Evolutionary conservation across 1,139 yeast genomes (phyloP).

Genomic region (Taiozyma sp.): DNA sequence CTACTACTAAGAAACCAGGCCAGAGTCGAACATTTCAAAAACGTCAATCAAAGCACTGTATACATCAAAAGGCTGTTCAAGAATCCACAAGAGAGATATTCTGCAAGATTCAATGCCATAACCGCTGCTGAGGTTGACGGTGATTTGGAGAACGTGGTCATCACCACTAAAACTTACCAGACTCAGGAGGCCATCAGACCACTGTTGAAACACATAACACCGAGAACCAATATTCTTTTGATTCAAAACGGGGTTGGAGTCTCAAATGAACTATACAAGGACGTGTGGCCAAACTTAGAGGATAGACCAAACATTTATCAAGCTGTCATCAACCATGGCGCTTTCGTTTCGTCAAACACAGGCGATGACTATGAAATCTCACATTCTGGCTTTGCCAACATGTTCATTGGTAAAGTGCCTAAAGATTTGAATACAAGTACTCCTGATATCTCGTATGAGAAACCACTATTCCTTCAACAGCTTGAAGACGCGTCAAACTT

Average conservation of each 20-base stretch:
- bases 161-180: conserved; percentile 67
- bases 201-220: conserved; percentile 40
- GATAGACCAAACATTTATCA: conserved; percentile 57
- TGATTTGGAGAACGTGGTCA: conserved; percentile 50
- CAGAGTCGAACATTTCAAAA: conserved; percentile 25
- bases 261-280: conserved; percentile 44
- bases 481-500: conserved; percentile 29
- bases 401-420: conserved; percentile 48
- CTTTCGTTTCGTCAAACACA: conserved; percentile 37
- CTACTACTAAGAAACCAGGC: conserved; percentile 22
- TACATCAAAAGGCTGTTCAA: conserved; percentile 27
- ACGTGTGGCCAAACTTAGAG: conserved; percentile 50
- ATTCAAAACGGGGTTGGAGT: conserved; percentile 91
- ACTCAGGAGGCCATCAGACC: conserved; percentile 46
- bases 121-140: conserved; percentile 25
- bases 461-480: conserved; percentile 26
- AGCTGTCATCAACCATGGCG: conserved; percentile 85
- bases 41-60: conserved; percentile 23
- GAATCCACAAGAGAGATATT: conserved; percentile 8
- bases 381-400: conserved; percentile 65
- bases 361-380: conserved; percentile 33
- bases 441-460: conserved; percentile 17
- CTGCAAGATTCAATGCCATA: conserved; percentile 19
- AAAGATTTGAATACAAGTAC: conserved; percentile 17
- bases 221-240: conserved; percentile 56